These are phyloP conservation scores for Chalciporus sphaerocephalus DNA, from an alignment of 768 basidiomycete genomes.

Conservation along the genomic window DNA sequence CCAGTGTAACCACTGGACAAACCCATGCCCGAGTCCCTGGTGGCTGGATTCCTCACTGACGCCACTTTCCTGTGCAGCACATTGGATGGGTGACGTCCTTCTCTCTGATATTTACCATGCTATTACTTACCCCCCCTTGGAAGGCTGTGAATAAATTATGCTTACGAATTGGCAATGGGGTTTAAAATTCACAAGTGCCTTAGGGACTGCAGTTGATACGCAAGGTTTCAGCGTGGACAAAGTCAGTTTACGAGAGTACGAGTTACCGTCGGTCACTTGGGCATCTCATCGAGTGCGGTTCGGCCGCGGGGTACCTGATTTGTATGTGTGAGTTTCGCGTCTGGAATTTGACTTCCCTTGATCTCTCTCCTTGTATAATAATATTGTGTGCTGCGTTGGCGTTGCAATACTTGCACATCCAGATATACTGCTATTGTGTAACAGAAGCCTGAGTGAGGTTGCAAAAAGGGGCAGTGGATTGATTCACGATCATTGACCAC, in stretches of 20 bases:
- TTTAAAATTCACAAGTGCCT: not conserved
- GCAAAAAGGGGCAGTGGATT: no score
- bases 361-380: no score
- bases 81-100: not conserved
- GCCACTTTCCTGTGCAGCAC: not conserved
- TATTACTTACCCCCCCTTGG: not conserved
- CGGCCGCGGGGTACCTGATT: not conserved
- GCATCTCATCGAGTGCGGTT: not conserved
- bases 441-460: conserved; percentile 3
- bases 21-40: not conserved
- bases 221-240: not conserved
- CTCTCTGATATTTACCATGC: no score
- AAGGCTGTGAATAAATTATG: not conserved
- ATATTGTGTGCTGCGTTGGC: no score
- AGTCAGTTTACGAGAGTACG: not conserved
- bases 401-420: not conserved
- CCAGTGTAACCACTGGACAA: not conserved
- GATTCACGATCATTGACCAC: conserved; percentile 18
- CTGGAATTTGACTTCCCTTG: conserved; percentile 3
- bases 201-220: no score
- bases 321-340: not conserved
- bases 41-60: conserved; percentile 6
- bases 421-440: not conserved
- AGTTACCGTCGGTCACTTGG: no score
- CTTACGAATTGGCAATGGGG: no score